Base-by-base conservation (phyloP, 106 monocot species). In the Acorus gramineus region DNA sequence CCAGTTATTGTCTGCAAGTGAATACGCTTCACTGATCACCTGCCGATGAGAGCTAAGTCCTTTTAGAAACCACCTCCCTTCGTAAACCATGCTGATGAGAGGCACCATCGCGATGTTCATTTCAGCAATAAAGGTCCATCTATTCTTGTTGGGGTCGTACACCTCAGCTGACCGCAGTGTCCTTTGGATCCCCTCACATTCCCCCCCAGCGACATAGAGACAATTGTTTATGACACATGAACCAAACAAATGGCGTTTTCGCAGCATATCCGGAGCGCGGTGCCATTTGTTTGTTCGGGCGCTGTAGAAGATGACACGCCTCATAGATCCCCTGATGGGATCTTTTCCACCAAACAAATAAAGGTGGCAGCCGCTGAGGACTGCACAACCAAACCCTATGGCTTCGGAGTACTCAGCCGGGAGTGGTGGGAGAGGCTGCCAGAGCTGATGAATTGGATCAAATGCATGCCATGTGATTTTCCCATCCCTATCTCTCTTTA, bases 291-390 rank as follows among this genome's bases (percentile, higher is more conserved):
- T 76, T 49, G 76, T 76, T 8, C 76, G 42, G 8, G 65, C 69
- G 64, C 59, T 76, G 11, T 64, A 76, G n/a, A 76, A 76, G 69
- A 76, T 50, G 2, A 76, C 76, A 44, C 69, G 69, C 58, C 76
- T 76, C 76, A 70, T 52, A 9, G 76, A 76, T 3, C 76, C 76
- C 52, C 8, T 70, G 2, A 64, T 9, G 11, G 69, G 70, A 69
- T 76, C 65, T 69, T 76, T 76, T 64, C 76, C 76, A 58, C 70
- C 76, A 70, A 76, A 69, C 51, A 76, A 46, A 14, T 76, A 76
- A 4, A 76, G 76, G 52, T 69, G 52, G 12, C 76, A 70, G 8
- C 76, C 69, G 58, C 69, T 76, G 2, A 76, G 70, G 49, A 76
- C 76, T 3, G 76, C 76, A 69, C 70, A 76, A 47, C 70, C 76